phyloP scores from a whole-genome alignment of 805 yeast species.

The Wickerhamiella sorbophila region DNA sequence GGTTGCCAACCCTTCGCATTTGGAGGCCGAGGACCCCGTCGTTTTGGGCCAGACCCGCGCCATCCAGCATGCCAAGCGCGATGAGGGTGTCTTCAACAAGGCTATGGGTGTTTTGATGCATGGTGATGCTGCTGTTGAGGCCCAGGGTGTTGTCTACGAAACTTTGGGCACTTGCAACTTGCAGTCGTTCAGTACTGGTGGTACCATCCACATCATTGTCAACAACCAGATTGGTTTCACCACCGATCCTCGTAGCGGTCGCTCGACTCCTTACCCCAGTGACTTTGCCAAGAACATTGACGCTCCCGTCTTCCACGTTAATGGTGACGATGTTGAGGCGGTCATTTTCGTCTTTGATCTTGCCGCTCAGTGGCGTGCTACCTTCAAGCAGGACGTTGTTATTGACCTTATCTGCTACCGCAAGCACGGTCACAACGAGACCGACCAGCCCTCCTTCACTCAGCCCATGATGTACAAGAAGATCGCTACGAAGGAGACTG shows the following conservation, averaged over 20 bases:
- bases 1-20: conserved; percentile 97
- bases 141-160: conserved; percentile 98
- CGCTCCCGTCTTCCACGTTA: conserved; percentile 98
- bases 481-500: conserved; percentile 80
- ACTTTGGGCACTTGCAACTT: conserved; percentile 87
- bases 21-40: conserved; percentile 98
- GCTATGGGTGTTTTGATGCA: conserved; percentile 88
- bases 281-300: conserved; percentile 89
- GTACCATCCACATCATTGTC: conserved; percentile 90
- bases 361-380: conserved; percentile 98
- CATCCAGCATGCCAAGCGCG: conserved; percentile 79
- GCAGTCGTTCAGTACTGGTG: conserved; percentile 96
- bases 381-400: conserved; percentile 91
- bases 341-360: conserved; percentile 80
- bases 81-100: conserved; percentile 58
- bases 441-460: conserved; percentile 97
- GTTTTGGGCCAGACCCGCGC: conserved; percentile 97
- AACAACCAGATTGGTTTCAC: conserved; percentile 99
- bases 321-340: conserved; percentile 95
- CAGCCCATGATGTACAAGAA: conserved; percentile 95
- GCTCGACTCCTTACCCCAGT: conserved; percentile 96
- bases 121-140: conserved; percentile 99
- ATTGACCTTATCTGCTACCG: conserved; percentile 97
- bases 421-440: conserved; percentile 97
- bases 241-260: conserved; percentile 92